These are phyloP conservation scores for Cordyceps tenuipes DNA, from an alignment of 2,329 filamentous ascomycete species.

Conservation along the genomic window DNA sequence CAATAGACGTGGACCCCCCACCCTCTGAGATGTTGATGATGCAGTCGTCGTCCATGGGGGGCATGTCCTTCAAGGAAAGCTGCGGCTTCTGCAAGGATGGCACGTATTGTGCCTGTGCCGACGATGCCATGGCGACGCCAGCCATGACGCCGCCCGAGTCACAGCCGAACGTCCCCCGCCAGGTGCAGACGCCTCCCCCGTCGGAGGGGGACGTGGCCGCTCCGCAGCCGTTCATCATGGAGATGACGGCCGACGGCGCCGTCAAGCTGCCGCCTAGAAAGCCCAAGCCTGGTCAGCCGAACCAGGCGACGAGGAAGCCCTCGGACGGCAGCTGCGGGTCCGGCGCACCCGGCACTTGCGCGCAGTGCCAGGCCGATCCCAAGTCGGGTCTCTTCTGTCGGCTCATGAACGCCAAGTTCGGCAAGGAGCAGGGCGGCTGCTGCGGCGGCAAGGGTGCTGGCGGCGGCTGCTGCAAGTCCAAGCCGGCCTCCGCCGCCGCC, in stretches of 20 bases:
- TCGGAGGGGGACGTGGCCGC: slow-evolving; percentile 52
- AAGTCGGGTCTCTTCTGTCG: slow-evolving; percentile 78
- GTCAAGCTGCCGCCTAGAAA: slow-evolving; percentile 47
- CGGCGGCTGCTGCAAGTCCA: slow-evolving; percentile 58
- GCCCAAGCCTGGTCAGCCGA: slow-evolving; percentile 21
- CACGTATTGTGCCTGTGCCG: slow-evolving; percentile 75
- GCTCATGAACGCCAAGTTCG: slow-evolving; percentile 61
- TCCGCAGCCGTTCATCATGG: slow-evolving; percentile 41
- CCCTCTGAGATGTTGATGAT: slow-evolving; percentile 25
- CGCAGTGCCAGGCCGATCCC: slow-evolving; percentile 69
- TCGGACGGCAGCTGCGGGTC: slow-evolving; percentile 43
- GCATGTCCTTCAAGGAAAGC: slow-evolving; percentile 50
- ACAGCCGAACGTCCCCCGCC: slow-evolving; percentile 34
- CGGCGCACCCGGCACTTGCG: slow-evolving; percentile 69
- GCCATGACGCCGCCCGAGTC: slow-evolving; percentile 33
- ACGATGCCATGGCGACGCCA: slow-evolving; percentile 37
- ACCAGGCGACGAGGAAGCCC: slow-evolving; percentile 16
- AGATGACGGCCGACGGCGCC: slow-evolving; percentile 51
- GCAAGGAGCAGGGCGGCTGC: slow-evolving; percentile 36
- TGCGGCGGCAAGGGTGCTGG: slow-evolving; percentile 58
- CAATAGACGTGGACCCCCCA: slow-evolving; percentile 18
- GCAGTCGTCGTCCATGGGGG: slow-evolving; percentile 28
- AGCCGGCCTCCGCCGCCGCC: slow-evolving; percentile 10
- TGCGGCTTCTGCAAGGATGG: slow-evolving; percentile 80
- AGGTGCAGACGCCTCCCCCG: slow-evolving; percentile 49